phyloP scores from a whole-genome alignment of 495 filamentous ascomycete genomes.

The Penicillium dipodomyicola region DNA sequence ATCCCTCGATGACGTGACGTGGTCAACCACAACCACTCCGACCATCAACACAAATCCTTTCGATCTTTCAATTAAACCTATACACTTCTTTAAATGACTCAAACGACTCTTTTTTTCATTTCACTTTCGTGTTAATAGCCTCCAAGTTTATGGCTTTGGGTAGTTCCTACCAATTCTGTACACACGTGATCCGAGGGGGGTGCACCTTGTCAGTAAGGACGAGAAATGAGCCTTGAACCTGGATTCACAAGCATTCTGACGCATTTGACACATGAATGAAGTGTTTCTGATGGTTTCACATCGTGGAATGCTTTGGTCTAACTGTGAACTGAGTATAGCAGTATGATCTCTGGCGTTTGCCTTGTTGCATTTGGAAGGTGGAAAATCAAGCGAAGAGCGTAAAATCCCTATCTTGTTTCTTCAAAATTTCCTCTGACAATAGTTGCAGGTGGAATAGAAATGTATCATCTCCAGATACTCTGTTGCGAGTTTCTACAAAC shows the following conservation, averaged over 20 bases:
- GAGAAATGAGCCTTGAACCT: slow-evolving; percentile 1
- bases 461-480: too few relatives aligned
- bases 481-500: too few relatives aligned
- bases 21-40: slow-evolving; percentile 1
- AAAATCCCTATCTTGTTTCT: too few relatives aligned
- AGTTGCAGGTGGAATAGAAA: too few relatives aligned
- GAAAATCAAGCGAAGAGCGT: too few relatives aligned
- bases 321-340: not conserved
- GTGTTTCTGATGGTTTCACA: not conserved
- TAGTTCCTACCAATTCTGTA: not conserved
- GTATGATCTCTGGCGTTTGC: not conserved
- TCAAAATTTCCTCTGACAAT: too few relatives aligned
- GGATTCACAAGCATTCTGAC: slow-evolving; percentile 8
- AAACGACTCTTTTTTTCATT: too few relatives aligned
- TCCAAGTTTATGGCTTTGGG: not conserved
- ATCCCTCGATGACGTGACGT: slow-evolving; percentile 34
- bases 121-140: not conserved
- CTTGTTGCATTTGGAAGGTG: too few relatives aligned
- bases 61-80: not conserved
- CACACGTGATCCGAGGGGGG: slow-evolving; percentile 11
- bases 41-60: not conserved
- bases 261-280: slow-evolving; percentile 10
- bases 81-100: not conserved
- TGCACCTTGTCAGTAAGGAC: slow-evolving; percentile 2
- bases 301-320: not conserved